Conservation (phyloP, 2,329 filamentous ascomycete genomes). For the Fusarium solani-melongenae region DNA sequence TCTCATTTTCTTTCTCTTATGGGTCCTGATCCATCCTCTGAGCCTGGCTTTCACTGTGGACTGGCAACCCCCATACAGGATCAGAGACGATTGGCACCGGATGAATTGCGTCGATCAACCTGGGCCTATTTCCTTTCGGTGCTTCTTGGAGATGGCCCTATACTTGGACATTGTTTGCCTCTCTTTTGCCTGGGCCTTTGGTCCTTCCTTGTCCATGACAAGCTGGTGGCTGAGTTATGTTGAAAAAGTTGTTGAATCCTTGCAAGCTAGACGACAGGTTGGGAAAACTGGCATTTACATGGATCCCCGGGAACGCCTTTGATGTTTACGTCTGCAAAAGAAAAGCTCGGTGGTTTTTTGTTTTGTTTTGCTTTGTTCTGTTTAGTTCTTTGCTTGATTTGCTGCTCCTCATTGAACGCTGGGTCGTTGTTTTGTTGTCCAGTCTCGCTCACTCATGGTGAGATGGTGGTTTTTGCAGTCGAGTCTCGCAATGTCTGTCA, state of each 20-base stretch:
- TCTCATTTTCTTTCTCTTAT: not conserved
- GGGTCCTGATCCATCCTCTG: not conserved
- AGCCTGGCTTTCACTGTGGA: not conserved
- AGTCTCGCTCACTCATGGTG: slow-evolving; percentile 10
- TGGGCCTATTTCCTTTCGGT: not conserved
- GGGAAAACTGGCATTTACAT: slow-evolving; percentile 37
- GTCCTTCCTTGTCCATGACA: not conserved
- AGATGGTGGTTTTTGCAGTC: slow-evolving; percentile 4
- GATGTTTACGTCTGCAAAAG: slow-evolving; percentile 12
- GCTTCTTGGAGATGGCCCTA: slow-evolving; percentile 1
- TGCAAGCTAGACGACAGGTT: slow-evolving; percentile 16
- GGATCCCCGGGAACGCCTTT: slow-evolving; percentile 17
- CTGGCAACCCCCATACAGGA: not conserved
- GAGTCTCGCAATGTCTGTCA: not conserved
- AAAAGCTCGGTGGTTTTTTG: slow-evolving; percentile 8
- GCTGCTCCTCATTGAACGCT: not conserved
- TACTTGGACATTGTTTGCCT: not conserved
- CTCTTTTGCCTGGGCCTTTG: not conserved
- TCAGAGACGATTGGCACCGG: not conserved
- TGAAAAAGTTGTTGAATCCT: slow-evolving; percentile 19
- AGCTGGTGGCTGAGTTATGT: slow-evolving; percentile 4
- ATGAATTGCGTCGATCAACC: not conserved
- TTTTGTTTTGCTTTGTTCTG: not conserved
- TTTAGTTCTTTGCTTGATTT: not conserved
- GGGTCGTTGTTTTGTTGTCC: slow-evolving; percentile 5